Evolutionary conservation across 305 asterid species (phyloP).

Genomic region (Solanum chacoense): DNA sequence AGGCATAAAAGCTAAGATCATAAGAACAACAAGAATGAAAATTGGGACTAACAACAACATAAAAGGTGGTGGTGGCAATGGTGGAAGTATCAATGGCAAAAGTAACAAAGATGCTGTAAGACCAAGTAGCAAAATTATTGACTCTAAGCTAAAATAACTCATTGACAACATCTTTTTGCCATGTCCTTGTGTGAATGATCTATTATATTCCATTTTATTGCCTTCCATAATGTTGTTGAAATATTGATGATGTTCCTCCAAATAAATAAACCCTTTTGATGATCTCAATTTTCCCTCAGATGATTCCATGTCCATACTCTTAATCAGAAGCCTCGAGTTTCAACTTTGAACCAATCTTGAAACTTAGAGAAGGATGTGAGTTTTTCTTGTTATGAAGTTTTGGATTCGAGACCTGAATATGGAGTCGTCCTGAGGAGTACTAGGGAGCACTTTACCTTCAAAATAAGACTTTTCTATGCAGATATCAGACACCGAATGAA

Average conservation of each 20-base stretch:
- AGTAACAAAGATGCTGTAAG: conserved; percentile 14
- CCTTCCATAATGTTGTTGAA: not conserved
- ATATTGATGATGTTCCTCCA: not conserved
- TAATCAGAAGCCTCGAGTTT: not conserved
- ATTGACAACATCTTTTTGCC: not conserved
- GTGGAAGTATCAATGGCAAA: conserved; percentile 12
- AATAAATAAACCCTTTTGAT: not conserved
- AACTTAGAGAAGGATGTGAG: not conserved
- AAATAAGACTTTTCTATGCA: not conserved
- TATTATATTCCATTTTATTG: not conserved
- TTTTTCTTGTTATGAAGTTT: not conserved
- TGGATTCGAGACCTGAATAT: not conserved
- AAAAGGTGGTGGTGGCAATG: conserved; percentile 14
- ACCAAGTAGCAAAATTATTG: not conserved
- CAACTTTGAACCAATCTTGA: not conserved
- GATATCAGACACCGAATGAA: not conserved
- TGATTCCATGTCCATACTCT: not conserved
- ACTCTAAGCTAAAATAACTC: conserved; percentile 14
- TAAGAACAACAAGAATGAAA: conserved; percentile 5
- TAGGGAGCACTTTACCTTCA: not conserved
- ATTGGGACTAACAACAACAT: conserved; percentile 11
- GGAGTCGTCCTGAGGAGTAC: not conserved
- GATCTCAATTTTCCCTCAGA: not conserved
- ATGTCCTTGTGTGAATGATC: not conserved
- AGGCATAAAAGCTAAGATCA: conserved; percentile 17